phyloP scores from a whole-genome alignment of 192 early-diverging fungal genomes.

The Spizellomyces punctatus region DNA sequence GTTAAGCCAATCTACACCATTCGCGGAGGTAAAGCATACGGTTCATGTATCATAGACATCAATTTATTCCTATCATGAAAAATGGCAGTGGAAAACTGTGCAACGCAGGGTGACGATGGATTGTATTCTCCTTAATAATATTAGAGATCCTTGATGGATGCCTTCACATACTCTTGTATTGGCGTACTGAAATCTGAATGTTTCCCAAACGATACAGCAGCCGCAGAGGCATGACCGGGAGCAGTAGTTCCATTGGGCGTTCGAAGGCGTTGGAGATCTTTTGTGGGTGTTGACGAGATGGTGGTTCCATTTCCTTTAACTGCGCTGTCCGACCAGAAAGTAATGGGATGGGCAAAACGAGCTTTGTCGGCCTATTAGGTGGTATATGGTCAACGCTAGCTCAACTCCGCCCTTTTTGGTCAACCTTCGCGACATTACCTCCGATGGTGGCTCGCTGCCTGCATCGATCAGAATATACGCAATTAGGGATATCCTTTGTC shows the following conservation, averaged over 20 bases:
- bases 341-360: conserved; percentile 48
- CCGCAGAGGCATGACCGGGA: conserved; percentile 22
- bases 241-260: not conserved
- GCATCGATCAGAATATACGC: no score
- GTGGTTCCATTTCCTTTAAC: conserved; percentile 47
- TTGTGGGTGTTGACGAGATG: conserved; percentile 36
- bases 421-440: not conserved
- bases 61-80: no score
- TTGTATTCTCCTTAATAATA: not conserved
- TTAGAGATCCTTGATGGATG: conserved; percentile 38
- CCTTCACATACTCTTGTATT: conserved; percentile 49
- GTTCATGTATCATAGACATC: no score
- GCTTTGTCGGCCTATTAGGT: conserved; percentile 24
- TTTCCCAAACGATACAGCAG: conserved; percentile 42
- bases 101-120: no score
- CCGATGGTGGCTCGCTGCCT: conserved; percentile 12
- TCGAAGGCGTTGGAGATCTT: not conserved
- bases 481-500: not conserved
- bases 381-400: not conserved
- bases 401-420: not conserved
- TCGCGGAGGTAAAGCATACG: no score
- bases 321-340: conserved; percentile 53
- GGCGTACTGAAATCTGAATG: conserved; percentile 52
- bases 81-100: no score
- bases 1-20: not conserved